phyloP scores from a whole-genome alignment of 768 basidiomycete genomes.

The Calocera viscosa region DNA sequence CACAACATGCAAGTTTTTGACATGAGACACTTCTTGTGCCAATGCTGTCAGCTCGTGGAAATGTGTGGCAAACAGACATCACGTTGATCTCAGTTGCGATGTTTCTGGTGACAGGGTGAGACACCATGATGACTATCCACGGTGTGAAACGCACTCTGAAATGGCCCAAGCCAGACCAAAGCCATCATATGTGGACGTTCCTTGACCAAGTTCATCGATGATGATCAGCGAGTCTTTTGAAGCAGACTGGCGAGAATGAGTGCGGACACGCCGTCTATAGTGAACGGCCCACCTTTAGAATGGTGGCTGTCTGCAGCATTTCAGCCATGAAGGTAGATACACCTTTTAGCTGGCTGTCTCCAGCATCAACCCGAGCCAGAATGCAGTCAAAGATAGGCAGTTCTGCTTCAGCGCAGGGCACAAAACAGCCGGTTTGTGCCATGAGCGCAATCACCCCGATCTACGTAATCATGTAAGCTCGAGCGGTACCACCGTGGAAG shows the following conservation, averaged over 20 bases:
- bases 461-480: conserved; percentile 27
- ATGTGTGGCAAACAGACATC: conserved; percentile 94
- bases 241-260: conserved; percentile 47
- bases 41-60: conserved; percentile 94
- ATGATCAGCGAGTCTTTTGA: conserved; percentile 88
- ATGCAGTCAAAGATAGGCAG: conserved; percentile 93
- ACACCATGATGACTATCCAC: neutral
- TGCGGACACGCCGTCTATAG: too few species aligned
- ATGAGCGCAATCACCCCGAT: conserved; percentile 92
- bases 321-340: conserved; percentile 99
- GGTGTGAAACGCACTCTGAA: conserved; percentile 56
- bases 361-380: conserved; percentile 89
- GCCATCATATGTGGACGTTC: conserved; percentile 94
- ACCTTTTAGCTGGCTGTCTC: conserved; percentile 93
- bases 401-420: conserved; percentile 76
- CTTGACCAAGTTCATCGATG: conserved; percentile 92
- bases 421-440: conserved; percentile 92
- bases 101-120: conserved; percentile 40
- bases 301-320: conserved; percentile 96
- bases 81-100: conserved; percentile 87
- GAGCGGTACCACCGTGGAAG: neutral
- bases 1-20: conserved; percentile 91
- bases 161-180: conserved; percentile 98
- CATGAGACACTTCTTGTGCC: conserved; percentile 71
- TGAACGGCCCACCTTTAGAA: conserved; percentile 52